Evolutionary conservation across 305 asterid genomes (phyloP).

Genomic region (Salvia sclarea): DNA sequence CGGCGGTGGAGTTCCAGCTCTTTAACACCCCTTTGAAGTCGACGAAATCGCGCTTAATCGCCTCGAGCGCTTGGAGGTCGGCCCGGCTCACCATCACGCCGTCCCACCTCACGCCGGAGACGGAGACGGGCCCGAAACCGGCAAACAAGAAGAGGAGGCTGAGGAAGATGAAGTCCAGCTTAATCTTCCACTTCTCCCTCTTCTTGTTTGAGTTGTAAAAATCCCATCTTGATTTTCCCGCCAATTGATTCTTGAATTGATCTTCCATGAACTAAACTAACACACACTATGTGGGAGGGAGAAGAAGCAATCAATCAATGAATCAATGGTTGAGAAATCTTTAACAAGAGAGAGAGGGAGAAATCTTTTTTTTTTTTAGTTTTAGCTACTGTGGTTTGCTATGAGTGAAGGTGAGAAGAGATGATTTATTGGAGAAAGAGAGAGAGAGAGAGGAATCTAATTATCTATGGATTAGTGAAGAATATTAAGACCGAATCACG

Average conservation of each 20-base stretch:
- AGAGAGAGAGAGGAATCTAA: constrained; percentile 37
- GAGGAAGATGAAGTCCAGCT: constrained; percentile 20
- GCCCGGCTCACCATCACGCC: constrained; percentile 53
- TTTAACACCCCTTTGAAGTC: constrained; percentile 57
- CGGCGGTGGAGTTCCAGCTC: constrained; percentile 65
- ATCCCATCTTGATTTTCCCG: constrained; percentile 22
- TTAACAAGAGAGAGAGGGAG: constrained; percentile 12
- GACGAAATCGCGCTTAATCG: constrained; percentile 57
- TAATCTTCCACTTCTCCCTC: constrained; percentile 32
- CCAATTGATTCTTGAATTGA: background rate
- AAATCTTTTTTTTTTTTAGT: too few species aligned
- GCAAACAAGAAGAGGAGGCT: constrained; percentile 32
- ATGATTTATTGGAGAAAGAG: constrained; percentile 31
- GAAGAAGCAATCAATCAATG: background rate
- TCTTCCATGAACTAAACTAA: constrained; percentile 62
- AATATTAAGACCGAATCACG: too few species aligned
- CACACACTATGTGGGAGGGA: background rate
- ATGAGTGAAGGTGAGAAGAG: constrained; percentile 29
- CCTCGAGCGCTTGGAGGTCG: constrained; percentile 58
- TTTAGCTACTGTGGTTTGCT: constrained; percentile 13
- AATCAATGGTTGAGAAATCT: background rate
- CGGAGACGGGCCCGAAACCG: constrained; percentile 23
- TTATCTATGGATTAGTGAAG: constrained; percentile 25
- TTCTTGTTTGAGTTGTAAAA: constrained; percentile 9
- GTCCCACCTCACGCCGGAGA: constrained; percentile 43